Conservation (phyloP, 2,329 filamentous ascomycete species). For the Nigrograna mackinnonii region DNA sequence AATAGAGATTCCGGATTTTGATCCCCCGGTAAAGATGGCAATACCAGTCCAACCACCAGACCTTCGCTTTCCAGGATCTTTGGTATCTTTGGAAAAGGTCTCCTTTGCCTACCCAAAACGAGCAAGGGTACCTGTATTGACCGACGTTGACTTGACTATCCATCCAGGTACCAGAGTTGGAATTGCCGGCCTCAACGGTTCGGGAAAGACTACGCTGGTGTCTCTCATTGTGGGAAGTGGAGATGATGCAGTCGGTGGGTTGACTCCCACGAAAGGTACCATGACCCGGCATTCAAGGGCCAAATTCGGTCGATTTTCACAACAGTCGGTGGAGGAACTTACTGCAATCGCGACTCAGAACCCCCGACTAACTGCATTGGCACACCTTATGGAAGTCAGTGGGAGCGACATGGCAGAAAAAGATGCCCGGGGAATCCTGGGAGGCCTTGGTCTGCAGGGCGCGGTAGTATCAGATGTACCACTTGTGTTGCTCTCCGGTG, state of each 20-base stretch:
- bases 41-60: slow-evolving; percentile 67
- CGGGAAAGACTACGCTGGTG: slow-evolving; percentile 80
- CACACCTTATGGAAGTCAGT: slow-evolving; percentile 62
- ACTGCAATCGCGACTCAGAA: slow-evolving; percentile 58
- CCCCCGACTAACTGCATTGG: slow-evolving; percentile 65
- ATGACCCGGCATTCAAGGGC: slow-evolving; percentile 70
- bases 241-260: slow-evolving; percentile 19
- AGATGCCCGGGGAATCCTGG: slow-evolving; percentile 67
- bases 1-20: slow-evolving; percentile 70
- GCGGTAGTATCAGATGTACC: slow-evolving; percentile 74
- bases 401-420: slow-evolving; percentile 64
- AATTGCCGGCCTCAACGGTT: slow-evolving; percentile 77
- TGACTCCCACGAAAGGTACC: slow-evolving; percentile 63
- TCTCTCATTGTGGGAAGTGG: slow-evolving; percentile 65
- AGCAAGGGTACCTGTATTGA: slow-evolving; percentile 54
- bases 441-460: slow-evolving; percentile 71
- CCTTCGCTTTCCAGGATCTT: slow-evolving; percentile 72
- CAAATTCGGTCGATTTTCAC: slow-evolving; percentile 76
- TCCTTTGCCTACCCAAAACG: slow-evolving; percentile 64
- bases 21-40: slow-evolving; percentile 59
- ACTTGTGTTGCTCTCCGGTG: slow-evolving; percentile 73
- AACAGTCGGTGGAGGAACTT: slow-evolving; percentile 75
- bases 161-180: slow-evolving; percentile 75
- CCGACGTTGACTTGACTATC: slow-evolving; percentile 69
- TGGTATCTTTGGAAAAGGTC: slow-evolving; percentile 73